Conservation (phyloP, 2,329 filamentous ascomycete species). For the Lachnum nothofagi region DNA sequence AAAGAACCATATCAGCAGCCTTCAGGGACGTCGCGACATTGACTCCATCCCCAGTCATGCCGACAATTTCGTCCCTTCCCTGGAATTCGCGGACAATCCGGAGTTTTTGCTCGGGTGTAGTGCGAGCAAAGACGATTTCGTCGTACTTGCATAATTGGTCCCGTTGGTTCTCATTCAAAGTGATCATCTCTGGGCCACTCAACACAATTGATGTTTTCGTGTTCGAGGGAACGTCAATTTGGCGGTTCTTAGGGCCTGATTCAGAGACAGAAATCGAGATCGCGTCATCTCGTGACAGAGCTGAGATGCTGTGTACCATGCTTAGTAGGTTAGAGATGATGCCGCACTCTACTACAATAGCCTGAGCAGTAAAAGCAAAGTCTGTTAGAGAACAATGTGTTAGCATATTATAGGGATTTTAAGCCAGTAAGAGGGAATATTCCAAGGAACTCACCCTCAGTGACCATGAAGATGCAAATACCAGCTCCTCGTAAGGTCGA, state of each 20-base stretch:
- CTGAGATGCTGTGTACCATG: conserved; percentile 48
- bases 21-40: conserved; percentile 50
- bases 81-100: conserved; percentile 75
- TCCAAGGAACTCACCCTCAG: conserved; percentile 34
- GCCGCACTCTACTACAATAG: conserved; percentile 67
- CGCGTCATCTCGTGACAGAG: conserved; percentile 29
- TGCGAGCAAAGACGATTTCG: conserved; percentile 72
- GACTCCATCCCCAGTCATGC: conserved; percentile 35
- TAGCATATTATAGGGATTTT: conserved; percentile 2
- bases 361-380: conserved; percentile 67
- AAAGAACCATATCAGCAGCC: conserved; percentile 47
- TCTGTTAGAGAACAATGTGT: conserved; percentile 46
- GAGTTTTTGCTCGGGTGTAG: conserved; percentile 73
- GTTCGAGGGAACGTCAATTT: conserved; percentile 1
- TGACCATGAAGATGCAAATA: conserved; percentile 67
- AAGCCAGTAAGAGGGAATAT: neutral
- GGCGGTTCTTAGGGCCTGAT: conserved; percentile 10
- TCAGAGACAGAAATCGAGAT: conserved; percentile 7
- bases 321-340: conserved; percentile 54
- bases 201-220: conserved; percentile 51
- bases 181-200: conserved; percentile 60
- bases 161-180: conserved; percentile 65
- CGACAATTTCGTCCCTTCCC: conserved; percentile 50
- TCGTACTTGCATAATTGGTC: conserved; percentile 57
- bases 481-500: conserved; percentile 63